Evolutionary conservation across 805 yeast species (phyloP).

Genomic region (Millerago galiae): DNA sequence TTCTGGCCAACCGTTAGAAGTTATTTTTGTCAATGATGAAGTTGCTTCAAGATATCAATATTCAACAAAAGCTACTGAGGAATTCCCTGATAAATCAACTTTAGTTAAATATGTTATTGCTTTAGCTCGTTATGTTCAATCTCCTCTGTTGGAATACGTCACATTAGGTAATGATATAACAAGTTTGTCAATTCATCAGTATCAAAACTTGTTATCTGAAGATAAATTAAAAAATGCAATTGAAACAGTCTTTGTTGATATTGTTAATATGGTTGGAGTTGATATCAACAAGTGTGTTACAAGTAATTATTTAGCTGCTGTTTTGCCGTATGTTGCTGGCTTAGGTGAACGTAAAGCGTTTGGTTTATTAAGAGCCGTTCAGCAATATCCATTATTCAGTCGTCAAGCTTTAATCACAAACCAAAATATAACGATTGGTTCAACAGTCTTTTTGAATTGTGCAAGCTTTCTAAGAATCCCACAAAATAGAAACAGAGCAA

Average conservation of each 20-base stretch:
- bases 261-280: conserved; percentile 85
- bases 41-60: conserved; percentile 84
- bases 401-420: conserved; percentile 85
- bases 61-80: conserved; percentile 66
- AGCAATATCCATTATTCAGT: conserved; percentile 51
- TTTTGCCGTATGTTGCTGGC: conserved; percentile 79
- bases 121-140: conserved; percentile 85
- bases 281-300: conserved; percentile 87
- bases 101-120: conserved; percentile 81
- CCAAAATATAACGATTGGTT: conserved; percentile 56
- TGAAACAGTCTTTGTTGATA: conserved; percentile 82
- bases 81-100: conserved; percentile 79
- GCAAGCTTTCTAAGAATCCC: conserved; percentile 84
- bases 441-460: conserved; percentile 82
- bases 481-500: conserved; percentile 35
- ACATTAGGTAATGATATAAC: conserved; percentile 69
- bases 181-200: conserved; percentile 60
- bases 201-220: conserved; percentile 63
- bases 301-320: conserved; percentile 61
- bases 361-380: conserved; percentile 77
- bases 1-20: conserved; percentile 50
- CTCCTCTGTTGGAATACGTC: conserved; percentile 87
- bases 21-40: conserved; percentile 87
- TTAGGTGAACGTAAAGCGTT: conserved; percentile 94
- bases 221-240: conserved; percentile 61